phyloP scores from a whole-genome alignment of 257 asterid genomes.

The Gynochthodes officinalis region DNA sequence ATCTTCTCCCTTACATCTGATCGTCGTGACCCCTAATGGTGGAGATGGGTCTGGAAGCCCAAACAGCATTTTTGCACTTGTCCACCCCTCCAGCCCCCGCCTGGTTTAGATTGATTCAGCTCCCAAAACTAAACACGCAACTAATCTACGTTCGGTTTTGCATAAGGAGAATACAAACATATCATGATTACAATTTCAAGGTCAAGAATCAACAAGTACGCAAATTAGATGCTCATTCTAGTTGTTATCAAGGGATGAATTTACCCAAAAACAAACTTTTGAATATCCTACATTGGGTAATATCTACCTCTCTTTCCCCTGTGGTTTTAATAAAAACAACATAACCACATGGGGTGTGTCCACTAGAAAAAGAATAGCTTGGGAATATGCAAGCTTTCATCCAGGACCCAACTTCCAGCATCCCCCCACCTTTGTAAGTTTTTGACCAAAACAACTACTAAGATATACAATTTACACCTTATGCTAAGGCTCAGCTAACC shows the following conservation, averaged over 20 bases:
- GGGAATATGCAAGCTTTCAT: slow-evolving; percentile 25
- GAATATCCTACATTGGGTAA: slow-evolving; percentile 15
- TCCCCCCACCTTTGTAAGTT: slow-evolving; percentile 28
- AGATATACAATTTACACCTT: slow-evolving; percentile 74
- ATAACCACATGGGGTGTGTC: slow-evolving; percentile 32
- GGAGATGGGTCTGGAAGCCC: no score
- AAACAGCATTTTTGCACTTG: no score
- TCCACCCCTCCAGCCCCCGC: no score
- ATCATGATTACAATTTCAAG: no score
- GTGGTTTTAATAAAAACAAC: slow-evolving; percentile 36
- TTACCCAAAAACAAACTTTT: slow-evolving; percentile 4
- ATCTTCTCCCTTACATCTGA: no score
- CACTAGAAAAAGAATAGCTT: slow-evolving; percentile 22
- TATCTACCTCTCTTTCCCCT: slow-evolving; percentile 26
- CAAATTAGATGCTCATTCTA: neutral
- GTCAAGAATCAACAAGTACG: neutral
- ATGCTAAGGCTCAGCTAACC: slow-evolving; percentile 15
- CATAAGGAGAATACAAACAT: no score
- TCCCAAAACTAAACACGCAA: no score
- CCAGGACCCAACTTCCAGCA: slow-evolving; percentile 19
- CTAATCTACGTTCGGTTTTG: no score
- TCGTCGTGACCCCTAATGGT: no score
- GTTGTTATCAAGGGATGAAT: neutral
- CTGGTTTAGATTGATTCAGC: no score
- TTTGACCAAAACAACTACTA: slow-evolving; percentile 50